Conservation (phyloP, 352 stramenopile species). For the Hyaloperonospora arabidopsidis region DNA sequence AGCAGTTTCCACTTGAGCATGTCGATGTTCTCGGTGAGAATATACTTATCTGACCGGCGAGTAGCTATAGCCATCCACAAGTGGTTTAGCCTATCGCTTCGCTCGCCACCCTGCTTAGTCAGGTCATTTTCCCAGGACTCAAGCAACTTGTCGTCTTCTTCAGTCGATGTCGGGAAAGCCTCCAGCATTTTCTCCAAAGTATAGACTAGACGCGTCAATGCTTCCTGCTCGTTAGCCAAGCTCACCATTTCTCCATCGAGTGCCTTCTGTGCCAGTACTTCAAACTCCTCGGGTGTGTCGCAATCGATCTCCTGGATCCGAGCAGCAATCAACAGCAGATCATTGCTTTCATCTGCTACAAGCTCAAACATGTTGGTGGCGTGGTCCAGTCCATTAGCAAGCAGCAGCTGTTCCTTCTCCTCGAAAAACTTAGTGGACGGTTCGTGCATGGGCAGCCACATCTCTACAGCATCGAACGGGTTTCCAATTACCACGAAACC, state of each 20-base stretch:
- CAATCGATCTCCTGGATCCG: slow-evolving; percentile 65
- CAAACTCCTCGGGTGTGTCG: slow-evolving; percentile 32
- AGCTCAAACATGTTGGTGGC: slow-evolving; percentile 58
- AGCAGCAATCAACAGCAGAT: slow-evolving; percentile 51
- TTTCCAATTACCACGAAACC: slow-evolving; percentile 69
- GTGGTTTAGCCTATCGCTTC: slow-evolving; percentile 29
- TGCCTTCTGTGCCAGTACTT: slow-evolving; percentile 30
- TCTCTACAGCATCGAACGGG: slow-evolving; percentile 59
- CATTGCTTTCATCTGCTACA: slow-evolving; percentile 48
- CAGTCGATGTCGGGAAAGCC: slow-evolving; percentile 35
- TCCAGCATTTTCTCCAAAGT: slow-evolving; percentile 54
- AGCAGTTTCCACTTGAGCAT: slow-evolving; percentile 69
- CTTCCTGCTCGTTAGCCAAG: slow-evolving; percentile 42
- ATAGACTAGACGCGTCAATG: slow-evolving; percentile 50
- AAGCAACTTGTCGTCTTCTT: slow-evolving; percentile 38
- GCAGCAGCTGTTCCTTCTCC: slow-evolving; percentile 40
- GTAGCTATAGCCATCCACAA: slow-evolving; percentile 48
- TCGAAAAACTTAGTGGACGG: slow-evolving; percentile 34
- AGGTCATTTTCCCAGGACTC: slow-evolving; percentile 22
- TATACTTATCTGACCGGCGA: slow-evolving; percentile 50
- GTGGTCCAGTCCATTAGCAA: slow-evolving; percentile 50
- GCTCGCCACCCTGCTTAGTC: slow-evolving; percentile 13
- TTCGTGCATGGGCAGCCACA: slow-evolving; percentile 66
- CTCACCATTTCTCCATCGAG: slow-evolving; percentile 52
- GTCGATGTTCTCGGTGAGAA: slow-evolving; percentile 55